Percentiles rank a stretch among this genome's conserved stretches.
phyloP scores from a whole-genome alignment of 2,329 filamentous ascomycete species.

The Fusarium compactum region DNA sequence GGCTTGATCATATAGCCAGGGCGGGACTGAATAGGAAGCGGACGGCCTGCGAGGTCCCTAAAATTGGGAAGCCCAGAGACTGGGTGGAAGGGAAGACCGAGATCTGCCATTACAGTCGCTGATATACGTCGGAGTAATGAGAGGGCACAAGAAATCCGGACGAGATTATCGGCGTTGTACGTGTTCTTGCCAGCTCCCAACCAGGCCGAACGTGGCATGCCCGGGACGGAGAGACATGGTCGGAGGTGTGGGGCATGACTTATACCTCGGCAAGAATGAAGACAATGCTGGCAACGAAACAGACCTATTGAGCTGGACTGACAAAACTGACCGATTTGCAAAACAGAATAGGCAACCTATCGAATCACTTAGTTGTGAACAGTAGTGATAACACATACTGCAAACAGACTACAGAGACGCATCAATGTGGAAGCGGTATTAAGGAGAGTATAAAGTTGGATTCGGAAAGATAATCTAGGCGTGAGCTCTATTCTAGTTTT shows the following conservation, averaged over 20 bases:
- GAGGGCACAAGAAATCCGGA: not conserved
- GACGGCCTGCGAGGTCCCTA: constrained; percentile 74
- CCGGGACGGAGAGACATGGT: constrained; percentile 8
- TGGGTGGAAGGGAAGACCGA: constrained; percentile 60
- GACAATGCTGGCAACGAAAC: not conserved
- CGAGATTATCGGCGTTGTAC: not conserved
- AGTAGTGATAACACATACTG: not conserved
- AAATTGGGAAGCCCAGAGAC: constrained; percentile 75
- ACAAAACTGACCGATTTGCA: not conserved
- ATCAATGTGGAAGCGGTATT: not conserved
- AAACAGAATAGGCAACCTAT: not conserved
- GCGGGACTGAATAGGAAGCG: constrained; percentile 61
- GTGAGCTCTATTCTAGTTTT: constrained; percentile 20
- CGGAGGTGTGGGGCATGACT: constrained; percentile 32
- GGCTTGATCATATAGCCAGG: constrained; percentile 66
- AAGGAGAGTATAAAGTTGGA: constrained; percentile 22
- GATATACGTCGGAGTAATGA: too few species aligned
- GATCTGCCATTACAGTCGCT: constrained; percentile 31
- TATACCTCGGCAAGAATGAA: constrained; percentile 24
- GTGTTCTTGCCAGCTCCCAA: not conserved
- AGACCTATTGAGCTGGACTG: not conserved
- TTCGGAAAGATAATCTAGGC: not conserved
- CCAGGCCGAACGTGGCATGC: not conserved
- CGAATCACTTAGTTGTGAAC: not conserved
- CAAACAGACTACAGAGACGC: not conserved